Base-by-base conservation (phyloP, 116 monocot species). In the Iris pallida region DNA sequence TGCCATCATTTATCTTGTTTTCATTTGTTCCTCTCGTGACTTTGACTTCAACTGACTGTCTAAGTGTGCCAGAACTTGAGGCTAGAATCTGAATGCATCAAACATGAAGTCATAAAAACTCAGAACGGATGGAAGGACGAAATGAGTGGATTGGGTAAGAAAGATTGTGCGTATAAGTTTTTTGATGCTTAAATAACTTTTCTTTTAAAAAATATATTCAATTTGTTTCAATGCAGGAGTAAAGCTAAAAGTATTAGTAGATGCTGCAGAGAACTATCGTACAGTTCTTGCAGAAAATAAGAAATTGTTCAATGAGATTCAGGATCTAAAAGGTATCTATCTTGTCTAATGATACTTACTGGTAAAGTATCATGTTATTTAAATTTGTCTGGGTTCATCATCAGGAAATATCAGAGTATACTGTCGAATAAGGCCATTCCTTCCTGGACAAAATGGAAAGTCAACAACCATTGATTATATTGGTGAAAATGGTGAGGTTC, bases 381-480 rank as follows among this genome's bases (percentile, higher is more conserved):
- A 64, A 64, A 51, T 68, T 45, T n/a, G 20, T 68, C 16, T 15
- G 42, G 40, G 16, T 46, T 56, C 11, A 71, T 78, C 63, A 4
- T 20, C 68, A 96, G 96, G 96, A 58, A 96, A 96, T 68, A 96
- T 96, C 30, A 89, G 96, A 69, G 96, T 96, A 7, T 87, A 87
- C 61, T 92, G 96, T 73, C 82, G 96, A 6, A 74, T 96, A 81
- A 92, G 92, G 64, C 96, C 96, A 68, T 92, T 89, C 65, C 81
- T 82, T 76, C 69, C 85, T 47, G 75, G 77, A 12, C 77, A 96
- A 76, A 82, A 69, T 69, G 65, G 45, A 70, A 92, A 85, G 49
- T 17, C 62, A 46, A 81, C 81, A n/a, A 75, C 75, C 10, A 68
- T 96, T 44, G 92, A 92, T 55, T 81, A 85, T 72, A 78, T 96